phyloP scores from a whole-genome alignment of 2,329 filamentous ascomycete species.

The Lomentospora prolificans region DNA sequence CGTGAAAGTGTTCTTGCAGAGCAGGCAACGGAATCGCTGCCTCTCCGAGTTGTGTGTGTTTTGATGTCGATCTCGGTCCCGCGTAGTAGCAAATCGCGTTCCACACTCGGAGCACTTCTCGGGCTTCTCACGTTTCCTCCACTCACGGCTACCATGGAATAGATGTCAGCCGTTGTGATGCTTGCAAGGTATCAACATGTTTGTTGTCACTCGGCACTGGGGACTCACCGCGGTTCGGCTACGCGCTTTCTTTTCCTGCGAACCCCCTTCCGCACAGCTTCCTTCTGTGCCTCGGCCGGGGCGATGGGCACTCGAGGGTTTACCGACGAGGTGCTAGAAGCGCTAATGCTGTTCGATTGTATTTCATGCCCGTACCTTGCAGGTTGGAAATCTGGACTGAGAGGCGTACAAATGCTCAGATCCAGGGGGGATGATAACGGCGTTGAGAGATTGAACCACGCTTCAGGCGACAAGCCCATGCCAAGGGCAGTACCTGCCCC shows the following conservation, averaged over 20 bases:
- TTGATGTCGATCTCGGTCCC: neutral
- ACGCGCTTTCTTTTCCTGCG: neutral
- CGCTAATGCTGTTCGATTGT: neutral
- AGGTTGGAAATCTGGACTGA: neutral
- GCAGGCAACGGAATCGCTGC: neutral
- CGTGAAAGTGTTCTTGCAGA: neutral
- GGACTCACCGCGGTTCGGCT: neutral
- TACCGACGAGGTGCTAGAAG: too few species aligned
- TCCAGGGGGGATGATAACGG: neutral
- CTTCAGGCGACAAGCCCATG: neutral
- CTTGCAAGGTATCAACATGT: too few species aligned
- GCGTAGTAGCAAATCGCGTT: neutral
- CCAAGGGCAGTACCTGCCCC: neutral
- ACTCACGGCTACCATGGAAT: constrained; percentile 3
- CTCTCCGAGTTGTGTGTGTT: neutral
- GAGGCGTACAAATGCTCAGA: neutral
- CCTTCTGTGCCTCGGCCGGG: neutral
- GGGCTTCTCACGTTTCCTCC: neutral
- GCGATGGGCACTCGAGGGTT: too few species aligned
- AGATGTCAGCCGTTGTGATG: too few species aligned
- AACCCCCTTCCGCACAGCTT: neutral
- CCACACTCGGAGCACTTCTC: neutral
- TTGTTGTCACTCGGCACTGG: too few species aligned
- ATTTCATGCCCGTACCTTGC: neutral
- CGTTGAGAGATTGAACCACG: neutral